Evolutionary conservation across 2,329 filamentous ascomycete genomes (phyloP).

Genomic region (Myriosclerotinia curreyana): DNA sequence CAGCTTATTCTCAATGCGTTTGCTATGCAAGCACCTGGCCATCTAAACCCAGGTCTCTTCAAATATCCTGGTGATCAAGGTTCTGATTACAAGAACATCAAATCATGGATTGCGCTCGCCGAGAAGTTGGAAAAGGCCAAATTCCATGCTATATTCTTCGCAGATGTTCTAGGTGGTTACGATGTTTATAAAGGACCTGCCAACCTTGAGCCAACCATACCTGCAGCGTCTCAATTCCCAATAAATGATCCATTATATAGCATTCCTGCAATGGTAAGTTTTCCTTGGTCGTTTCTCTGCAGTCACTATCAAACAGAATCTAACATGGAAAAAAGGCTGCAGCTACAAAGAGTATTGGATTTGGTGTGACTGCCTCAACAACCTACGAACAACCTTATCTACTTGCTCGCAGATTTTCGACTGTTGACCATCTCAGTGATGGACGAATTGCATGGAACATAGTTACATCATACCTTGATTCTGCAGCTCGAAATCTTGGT

Average conservation of each 20-base stretch:
- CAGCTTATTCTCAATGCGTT: conserved; percentile 51
- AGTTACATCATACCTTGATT: conserved; percentile 66
- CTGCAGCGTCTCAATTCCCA: conserved; percentile 65
- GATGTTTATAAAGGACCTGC: conserved; percentile 64
- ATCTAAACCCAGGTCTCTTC: conserved; percentile 58
- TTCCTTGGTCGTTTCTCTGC: not conserved
- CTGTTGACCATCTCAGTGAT: conserved; percentile 48
- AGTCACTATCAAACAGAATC: not conserved
- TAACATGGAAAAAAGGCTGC: conserved; percentile 34
- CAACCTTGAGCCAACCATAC: conserved; percentile 58
- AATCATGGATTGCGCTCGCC: conserved; percentile 60
- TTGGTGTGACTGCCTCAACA: conserved; percentile 65
- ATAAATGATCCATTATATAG: conserved; percentile 66
- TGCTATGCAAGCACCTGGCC: conserved; percentile 49
- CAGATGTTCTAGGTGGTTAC: conserved; percentile 64
- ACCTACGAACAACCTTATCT: conserved; percentile 54
- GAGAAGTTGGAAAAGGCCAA: conserved; percentile 59
- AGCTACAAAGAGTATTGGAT: conserved; percentile 63
- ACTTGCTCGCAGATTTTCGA: conserved; percentile 34
- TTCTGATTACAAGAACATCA: conserved; percentile 56
- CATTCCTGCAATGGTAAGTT: conserved; percentile 61
- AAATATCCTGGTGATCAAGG: conserved; percentile 63
- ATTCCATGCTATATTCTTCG: conserved; percentile 66
- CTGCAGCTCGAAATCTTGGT: conserved; percentile 61
- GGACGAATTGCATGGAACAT: conserved; percentile 54